phyloP scores from a whole-genome alignment of 495 filamentous ascomycete species.

The Penicillium dipodomyicola region DNA sequence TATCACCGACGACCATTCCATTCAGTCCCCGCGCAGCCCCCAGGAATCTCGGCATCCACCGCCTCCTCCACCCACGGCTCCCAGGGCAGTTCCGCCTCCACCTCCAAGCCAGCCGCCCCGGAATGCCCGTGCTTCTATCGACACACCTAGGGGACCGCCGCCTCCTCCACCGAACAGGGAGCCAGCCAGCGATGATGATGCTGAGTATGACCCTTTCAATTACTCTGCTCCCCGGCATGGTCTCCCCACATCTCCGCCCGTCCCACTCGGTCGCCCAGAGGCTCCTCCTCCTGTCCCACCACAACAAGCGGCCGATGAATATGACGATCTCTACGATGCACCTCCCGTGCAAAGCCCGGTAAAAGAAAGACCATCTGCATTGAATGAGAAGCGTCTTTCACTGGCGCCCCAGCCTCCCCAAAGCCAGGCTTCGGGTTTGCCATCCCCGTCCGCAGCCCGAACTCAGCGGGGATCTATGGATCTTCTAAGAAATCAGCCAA shows the following conservation, averaged over 20 bases:
- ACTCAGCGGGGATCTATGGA: constrained; percentile 68
- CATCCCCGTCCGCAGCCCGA: constrained; percentile 44
- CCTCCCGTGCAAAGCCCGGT: constrained; percentile 48
- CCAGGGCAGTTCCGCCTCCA: constrained; percentile 54
- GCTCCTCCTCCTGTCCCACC: constrained; percentile 32
- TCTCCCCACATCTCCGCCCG: constrained; percentile 25
- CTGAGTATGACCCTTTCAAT: constrained; percentile 74
- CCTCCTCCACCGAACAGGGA: constrained; percentile 51
- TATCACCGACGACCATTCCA: constrained; percentile 51
- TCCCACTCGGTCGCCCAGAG: constrained; percentile 26
- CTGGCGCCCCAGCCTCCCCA: constrained; percentile 32
- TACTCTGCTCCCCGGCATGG: constrained; percentile 54
- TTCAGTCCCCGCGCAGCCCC: constrained; percentile 49
- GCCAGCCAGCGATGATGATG: constrained; percentile 53
- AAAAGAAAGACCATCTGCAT: constrained; percentile 45
- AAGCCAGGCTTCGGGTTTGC: constrained; percentile 38
- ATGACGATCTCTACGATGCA: constrained; percentile 53
- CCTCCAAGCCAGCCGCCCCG: constrained; percentile 51
- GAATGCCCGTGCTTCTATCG: constrained; percentile 54
- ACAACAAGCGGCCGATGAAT: constrained; percentile 36
- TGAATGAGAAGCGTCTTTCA: constrained; percentile 33
- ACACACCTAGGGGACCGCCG: constrained; percentile 68
- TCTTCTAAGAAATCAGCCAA: constrained; percentile 49
- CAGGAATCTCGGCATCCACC: constrained; percentile 53
- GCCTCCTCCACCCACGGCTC: constrained; percentile 55